A percentile compares a stretch with the other conserved stretches of the same genome.
These are phyloP conservation scores for Fusarium decemcellulare DNA, from an alignment of 2,329 filamentous ascomycete species.

Conservation along the genomic window DNA sequence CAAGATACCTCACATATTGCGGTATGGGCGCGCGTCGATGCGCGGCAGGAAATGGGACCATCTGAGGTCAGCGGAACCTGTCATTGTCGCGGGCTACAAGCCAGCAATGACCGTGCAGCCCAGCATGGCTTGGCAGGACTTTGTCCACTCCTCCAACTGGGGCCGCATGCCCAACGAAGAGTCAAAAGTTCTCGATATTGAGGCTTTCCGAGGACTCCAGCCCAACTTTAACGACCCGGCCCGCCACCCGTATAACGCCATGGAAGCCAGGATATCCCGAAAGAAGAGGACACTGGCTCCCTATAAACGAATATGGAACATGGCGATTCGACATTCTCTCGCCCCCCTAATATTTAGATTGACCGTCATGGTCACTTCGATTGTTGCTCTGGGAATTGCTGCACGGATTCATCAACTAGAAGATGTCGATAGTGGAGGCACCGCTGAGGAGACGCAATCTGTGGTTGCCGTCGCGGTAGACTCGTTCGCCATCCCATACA, in stretches of 20 bases:
- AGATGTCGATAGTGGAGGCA: conserved; percentile 56
- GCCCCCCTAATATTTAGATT: conserved; percentile 88
- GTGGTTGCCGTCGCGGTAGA: conserved; percentile 93
- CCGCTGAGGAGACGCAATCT: conserved; percentile 79
- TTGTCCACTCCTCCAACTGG: conserved; percentile 68
- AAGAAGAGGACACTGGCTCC: conserved; percentile 51
- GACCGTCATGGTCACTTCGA: conserved; percentile 85
- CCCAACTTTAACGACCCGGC: conserved; percentile 61
- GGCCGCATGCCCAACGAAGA: conserved; percentile 63
- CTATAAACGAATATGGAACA: conserved; percentile 74
- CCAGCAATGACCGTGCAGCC: conserved; percentile 55
- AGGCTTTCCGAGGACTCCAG: conserved; percentile 61
- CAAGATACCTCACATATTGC: conserved; percentile 62
- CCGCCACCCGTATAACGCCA: conserved; percentile 50
- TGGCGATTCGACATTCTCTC: conserved; percentile 84
- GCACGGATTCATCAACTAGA: conserved; percentile 79
- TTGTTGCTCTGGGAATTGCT: conserved; percentile 84
- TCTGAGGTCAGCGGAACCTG: conserved; percentile 70
- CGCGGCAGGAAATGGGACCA: conserved; percentile 72
- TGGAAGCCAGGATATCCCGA: conserved; percentile 47
- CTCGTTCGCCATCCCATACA: conserved; percentile 89
- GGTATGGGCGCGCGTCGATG: conserved; percentile 61
- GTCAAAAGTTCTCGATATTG: conserved; percentile 63
- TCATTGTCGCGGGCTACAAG: conserved; percentile 67
- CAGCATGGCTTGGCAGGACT: conserved; percentile 65